Conservation (phyloP, 2,329 filamentous ascomycete genomes). For the Botrytis sinoallii region DNA sequence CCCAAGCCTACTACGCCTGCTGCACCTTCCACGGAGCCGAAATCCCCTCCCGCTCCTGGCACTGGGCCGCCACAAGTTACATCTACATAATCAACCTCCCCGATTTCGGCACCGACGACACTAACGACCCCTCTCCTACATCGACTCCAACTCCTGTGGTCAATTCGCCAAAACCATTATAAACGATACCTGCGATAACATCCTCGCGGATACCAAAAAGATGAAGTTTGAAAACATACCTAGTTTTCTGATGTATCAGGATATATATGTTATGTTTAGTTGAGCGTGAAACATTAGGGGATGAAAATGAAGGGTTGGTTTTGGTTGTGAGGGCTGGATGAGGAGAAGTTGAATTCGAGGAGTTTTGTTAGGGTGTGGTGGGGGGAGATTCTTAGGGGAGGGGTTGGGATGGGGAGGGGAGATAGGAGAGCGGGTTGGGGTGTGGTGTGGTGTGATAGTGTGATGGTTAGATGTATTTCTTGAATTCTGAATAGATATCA, state of each 20-base stretch:
- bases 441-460: neutral
- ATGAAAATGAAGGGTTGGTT: neutral
- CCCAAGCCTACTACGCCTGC: neutral
- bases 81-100: neutral
- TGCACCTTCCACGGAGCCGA: neutral
- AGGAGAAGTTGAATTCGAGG: fast-evolving
- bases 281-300: neutral
- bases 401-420: too few species aligned
- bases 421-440: neutral
- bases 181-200: neutral
- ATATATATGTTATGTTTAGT: neutral
- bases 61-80: neutral
- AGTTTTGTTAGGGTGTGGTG: neutral
- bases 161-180: neutral
- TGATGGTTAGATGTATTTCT: neutral
- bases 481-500: neutral
- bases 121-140: neutral
- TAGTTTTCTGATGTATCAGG: too few species aligned
- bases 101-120: neutral
- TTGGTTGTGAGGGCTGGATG: neutral
- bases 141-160: neutral
- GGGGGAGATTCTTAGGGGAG: too few species aligned
- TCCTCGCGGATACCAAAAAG: neutral
- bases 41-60: too few species aligned
- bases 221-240: too few species aligned